phyloP scores from a whole-genome alignment of 2,329 filamentous ascomycete species.

The Penicillium corylophilum region DNA sequence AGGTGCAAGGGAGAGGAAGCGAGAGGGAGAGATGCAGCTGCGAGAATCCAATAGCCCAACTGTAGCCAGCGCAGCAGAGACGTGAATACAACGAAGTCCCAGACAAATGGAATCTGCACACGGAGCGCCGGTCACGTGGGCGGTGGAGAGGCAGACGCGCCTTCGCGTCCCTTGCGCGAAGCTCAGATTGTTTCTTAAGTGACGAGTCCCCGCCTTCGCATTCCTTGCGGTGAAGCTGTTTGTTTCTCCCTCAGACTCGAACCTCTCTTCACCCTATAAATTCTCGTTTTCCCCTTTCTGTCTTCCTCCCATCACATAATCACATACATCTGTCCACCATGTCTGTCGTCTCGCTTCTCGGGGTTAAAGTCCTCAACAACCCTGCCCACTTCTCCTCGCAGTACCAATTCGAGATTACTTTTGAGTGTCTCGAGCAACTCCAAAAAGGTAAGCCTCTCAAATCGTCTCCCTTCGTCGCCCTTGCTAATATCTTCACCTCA shows the following conservation, averaged over 20 bases:
- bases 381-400: constrained; percentile 88
- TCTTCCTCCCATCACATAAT: constrained; percentile 12
- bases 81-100: background rate
- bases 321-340: constrained; percentile 55
- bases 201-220: constrained; percentile 14
- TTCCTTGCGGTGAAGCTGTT: constrained; percentile 26
- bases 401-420: constrained; percentile 98
- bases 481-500: constrained; percentile 40
- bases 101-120: constrained; percentile 26
- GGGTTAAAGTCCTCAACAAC: constrained; percentile 96
- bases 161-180: constrained; percentile 28
- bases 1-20: background rate
- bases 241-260: constrained; percentile 14
- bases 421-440: constrained; percentile 91
- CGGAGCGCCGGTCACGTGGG: constrained; percentile 29
- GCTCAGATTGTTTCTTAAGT: constrained; percentile 13
- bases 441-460: constrained; percentile 71
- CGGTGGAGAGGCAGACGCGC: constrained; percentile 34
- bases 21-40: background rate
- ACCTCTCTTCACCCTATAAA: constrained; percentile 15
- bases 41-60: background rate
- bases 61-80: background rate
- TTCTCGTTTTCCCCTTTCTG: constrained; percentile 6
- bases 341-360: constrained; percentile 95
- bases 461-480: background rate